Percentiles rank a stretch among this genome's conserved stretches.
phyloP scores from a whole-genome alignment of 1,284 basidiomycete genomes.

The Trichosporon inkin region DNA sequence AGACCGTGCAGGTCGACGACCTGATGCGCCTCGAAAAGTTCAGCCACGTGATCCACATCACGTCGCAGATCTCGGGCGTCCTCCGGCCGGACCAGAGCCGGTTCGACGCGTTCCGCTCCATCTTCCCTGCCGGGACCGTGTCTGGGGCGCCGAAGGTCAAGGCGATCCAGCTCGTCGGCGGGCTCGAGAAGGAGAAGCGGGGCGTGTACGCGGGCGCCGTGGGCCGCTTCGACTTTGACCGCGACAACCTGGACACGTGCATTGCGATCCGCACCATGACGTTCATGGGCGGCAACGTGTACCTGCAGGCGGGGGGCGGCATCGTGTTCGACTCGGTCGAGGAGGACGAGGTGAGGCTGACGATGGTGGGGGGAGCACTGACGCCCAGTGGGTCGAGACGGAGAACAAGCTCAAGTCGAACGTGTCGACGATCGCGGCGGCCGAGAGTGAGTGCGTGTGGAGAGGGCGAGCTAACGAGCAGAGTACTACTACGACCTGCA shows the following conservation, averaged over 20 bases:
- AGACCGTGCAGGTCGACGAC: slow-evolving; percentile 92
- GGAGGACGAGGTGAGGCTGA: slow-evolving; percentile 66
- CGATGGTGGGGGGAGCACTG: too few relatives aligned
- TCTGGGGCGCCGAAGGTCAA: slow-evolving; percentile 99
- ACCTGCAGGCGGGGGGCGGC: slow-evolving; percentile 88
- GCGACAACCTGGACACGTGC: slow-evolving; percentile 94
- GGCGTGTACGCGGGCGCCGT: slow-evolving; percentile 98
- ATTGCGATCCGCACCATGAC: slow-evolving; percentile 99
- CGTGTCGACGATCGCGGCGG: slow-evolving; percentile 9
- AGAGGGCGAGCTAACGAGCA: not conserved
- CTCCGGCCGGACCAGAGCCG: slow-evolving; percentile 78
- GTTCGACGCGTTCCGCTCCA: slow-evolving; percentile 97
- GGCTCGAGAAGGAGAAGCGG: slow-evolving; percentile 80
- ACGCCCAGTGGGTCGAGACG: slow-evolving; percentile 9
- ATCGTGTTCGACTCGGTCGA: slow-evolving; percentile 97
- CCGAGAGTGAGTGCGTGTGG: slow-evolving; percentile 6
- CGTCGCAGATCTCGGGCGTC: slow-evolving; percentile 86
- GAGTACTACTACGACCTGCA: slow-evolving; percentile 16
- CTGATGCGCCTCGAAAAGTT: slow-evolving; percentile 95
- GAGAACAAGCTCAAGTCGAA: slow-evolving; percentile 15
- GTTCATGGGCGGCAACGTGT: slow-evolving; percentile 88
- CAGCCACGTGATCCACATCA: slow-evolving; percentile 96
- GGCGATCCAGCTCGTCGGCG: slow-evolving; percentile 88
- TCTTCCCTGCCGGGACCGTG: slow-evolving; percentile 99
- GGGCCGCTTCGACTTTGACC: slow-evolving; percentile 92